Conservation (phyloP, 2,329 filamentous ascomycete genomes). For the Fragosphaeria purpurea region DNA sequence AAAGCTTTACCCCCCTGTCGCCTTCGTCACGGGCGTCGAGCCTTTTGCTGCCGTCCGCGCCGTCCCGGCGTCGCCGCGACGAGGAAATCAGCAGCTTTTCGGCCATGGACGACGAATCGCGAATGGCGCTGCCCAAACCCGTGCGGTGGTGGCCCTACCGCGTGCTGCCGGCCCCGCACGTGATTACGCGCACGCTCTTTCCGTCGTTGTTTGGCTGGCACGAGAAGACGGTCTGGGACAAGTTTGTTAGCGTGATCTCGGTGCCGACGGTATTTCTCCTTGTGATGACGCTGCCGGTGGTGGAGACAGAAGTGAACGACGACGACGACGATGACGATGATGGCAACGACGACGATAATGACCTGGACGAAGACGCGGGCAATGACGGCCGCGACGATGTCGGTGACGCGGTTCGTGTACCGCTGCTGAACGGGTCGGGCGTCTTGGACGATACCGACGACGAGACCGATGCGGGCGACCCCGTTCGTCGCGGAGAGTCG, state of each 20-base stretch:
- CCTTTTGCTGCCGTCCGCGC: constrained; percentile 40
- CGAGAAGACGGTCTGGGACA: constrained; percentile 77
- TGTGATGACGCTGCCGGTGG: constrained; percentile 82
- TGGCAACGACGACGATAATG: constrained; percentile 8
- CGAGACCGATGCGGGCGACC: constrained; percentile 7
- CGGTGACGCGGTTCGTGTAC: not conserved
- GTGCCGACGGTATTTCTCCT: constrained; percentile 86
- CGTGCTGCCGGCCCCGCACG: constrained; percentile 60
- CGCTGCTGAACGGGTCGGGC: not conserved
- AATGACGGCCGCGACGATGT: not conserved
- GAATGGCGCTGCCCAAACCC: constrained; percentile 29
- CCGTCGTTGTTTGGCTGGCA: constrained; percentile 77
- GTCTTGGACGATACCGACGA: not conserved
- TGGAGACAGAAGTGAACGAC: constrained; percentile 58
- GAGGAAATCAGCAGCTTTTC: constrained; percentile 29
- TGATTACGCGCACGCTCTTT: constrained; percentile 67
- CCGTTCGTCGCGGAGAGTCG: constrained; percentile 29
- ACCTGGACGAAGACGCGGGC: constrained; percentile 21
- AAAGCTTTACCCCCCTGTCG: constrained; percentile 28
- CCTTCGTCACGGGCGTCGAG: constrained; percentile 36
- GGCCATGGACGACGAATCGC: constrained; percentile 26
- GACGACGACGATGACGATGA: constrained; percentile 39
- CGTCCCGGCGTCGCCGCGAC: constrained; percentile 29
- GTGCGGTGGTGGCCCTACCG: constrained; percentile 75
- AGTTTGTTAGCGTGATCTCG: constrained; percentile 68